Base-by-base conservation (phyloP, 805 yeast species). In the Barnettozyma wickerhamii region DNA sequence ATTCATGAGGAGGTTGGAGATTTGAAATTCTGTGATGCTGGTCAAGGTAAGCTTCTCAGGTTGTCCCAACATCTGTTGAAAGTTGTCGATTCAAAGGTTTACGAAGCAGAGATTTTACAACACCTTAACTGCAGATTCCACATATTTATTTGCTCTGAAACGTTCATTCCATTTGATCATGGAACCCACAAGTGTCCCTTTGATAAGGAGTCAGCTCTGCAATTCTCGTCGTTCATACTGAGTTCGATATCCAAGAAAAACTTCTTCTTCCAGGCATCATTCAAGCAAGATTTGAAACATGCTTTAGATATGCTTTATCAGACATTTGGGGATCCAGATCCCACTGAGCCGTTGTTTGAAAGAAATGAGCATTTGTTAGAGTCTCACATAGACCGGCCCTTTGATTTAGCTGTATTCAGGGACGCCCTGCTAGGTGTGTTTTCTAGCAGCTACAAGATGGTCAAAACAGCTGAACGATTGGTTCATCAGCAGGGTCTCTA, bases 81-180 rank as follows among this genome's bases (percentile, higher is more conserved):
- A 13, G 50, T 63, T 1, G 59, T 74, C 20, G 63, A 68, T 17
- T 58, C 66, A 43, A 45, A 51, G 3, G 71, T 70, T 5, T 71
- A 84, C 3, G 90, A 84, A 34, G 68, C 69, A 7, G 93, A 88
- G 33, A 58, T 91, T 35, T 71, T 87, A 7, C 98, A 91, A 53
- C 71, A 87, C 26, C 62, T 93, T 18, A 71, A 79, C 47, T 93
- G 99, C 57, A 72, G 84, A 9, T 88, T 82, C 52, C 95, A 88
- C 33, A 70, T 86, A 37, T 62, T 67, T 2, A 65, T 89, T 4
- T 65, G 80, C 1, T 67, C 77, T 10, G 87, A 81, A 12, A 68
- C 69, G 14, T 79, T 77, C 46, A 68, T 68, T 2, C 87, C 93
- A 0, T 72, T 68, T 30, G 84, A 87, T 46, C 98, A 91, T 53